Percentiles rank a stretch among this genome's conserved stretches.
These are phyloP conservation scores for Ocimum tenuiflorum DNA, from an alignment of 257 asterid species.

Conservation along the genomic window DNA sequence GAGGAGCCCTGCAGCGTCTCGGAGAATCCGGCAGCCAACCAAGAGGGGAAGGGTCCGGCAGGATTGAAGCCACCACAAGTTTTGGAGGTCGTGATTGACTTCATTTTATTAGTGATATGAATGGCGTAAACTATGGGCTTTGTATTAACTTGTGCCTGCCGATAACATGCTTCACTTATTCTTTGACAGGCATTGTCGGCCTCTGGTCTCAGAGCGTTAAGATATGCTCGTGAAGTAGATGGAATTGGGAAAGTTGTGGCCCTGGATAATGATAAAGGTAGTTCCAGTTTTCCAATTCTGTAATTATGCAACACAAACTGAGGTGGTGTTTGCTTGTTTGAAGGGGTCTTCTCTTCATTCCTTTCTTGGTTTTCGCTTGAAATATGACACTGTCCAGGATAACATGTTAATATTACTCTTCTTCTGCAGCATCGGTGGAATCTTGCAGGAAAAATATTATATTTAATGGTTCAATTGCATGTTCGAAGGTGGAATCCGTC, in stretches of 20 bases:
- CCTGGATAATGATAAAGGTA: conserved; percentile 85
- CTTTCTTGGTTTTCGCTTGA: not conserved
- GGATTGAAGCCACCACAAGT: conserved; percentile 52
- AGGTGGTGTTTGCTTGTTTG: too few relatives aligned
- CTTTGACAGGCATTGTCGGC: conserved; percentile 78
- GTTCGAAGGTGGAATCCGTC: conserved; percentile 85
- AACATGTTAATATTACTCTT: conserved; percentile 9
- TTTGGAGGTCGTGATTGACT: conserved; percentile 59
- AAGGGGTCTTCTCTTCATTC: not conserved
- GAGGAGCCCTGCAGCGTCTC: conserved; percentile 35
- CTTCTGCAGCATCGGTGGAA: conserved; percentile 77
- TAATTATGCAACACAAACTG: too few relatives aligned
- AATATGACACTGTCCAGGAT: not conserved
- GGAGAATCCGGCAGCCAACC: conserved; percentile 30
- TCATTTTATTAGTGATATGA: conserved; percentile 8
- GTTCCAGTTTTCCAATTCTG: too few relatives aligned
- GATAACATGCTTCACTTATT: not conserved
- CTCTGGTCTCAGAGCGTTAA: conserved; percentile 88
- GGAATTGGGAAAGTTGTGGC: conserved; percentile 93
- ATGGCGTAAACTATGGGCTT: not conserved
- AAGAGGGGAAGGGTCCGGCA: conserved; percentile 33
- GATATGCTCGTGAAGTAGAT: conserved; percentile 93
- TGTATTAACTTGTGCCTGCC: not conserved
- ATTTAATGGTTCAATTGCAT: conserved; percentile 79
- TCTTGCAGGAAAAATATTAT: conserved; percentile 88